Evolutionary conservation across 192 early-diverging fungal genomes (phyloP), one percentile per base, ranked within the genome.

Genomic region (Backusella psychrophila): DNA sequence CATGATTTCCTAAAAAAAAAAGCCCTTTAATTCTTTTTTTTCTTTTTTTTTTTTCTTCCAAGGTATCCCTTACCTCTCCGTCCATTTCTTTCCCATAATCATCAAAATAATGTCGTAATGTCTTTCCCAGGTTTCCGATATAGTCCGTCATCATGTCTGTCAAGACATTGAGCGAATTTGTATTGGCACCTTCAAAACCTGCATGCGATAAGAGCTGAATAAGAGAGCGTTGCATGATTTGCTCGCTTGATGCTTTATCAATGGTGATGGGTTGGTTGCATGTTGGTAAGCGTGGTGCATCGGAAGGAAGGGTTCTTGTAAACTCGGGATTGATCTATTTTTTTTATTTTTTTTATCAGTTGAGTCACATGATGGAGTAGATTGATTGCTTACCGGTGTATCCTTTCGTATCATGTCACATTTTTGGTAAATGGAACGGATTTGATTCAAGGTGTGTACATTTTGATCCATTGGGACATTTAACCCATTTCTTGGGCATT

Each of bases 121-220:
- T 95, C 76, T 89, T 92, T 35, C 96, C 96, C 26, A 97, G 77
- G 75, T 96, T 99, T 56, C 83, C 59, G 29, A 99, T 83, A 77
- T 94, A 96, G 53, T 98, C 92, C 19, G 84, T 82, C 33, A 93
- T 87, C 56, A 97, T 89, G 74, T 95, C 96, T 49, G 91, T 90
- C 68, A 97, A 75, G 15, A 93, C 85, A 31, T 90, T 80, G 74
- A 96, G 72, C 15, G 94, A 92, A 52, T 81, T 77, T 23, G 82
- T 80, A 11, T 90, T 87, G 33, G 89, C 86, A 39, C 94, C 87
- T 81, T 99, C 96, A 83, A 98, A 99, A 19, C 97, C 97, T 17
- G 91, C 85, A 75, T 99, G 97, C 36, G 92, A 83, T 46, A 97
- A 82, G 73, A 98, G 73, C 75, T 93, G 89, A 0, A 90, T 84